Base-by-base conservation (phyloP, 2,329 filamentous ascomycete species). In the Akanthomyces uredinophilus region DNA sequence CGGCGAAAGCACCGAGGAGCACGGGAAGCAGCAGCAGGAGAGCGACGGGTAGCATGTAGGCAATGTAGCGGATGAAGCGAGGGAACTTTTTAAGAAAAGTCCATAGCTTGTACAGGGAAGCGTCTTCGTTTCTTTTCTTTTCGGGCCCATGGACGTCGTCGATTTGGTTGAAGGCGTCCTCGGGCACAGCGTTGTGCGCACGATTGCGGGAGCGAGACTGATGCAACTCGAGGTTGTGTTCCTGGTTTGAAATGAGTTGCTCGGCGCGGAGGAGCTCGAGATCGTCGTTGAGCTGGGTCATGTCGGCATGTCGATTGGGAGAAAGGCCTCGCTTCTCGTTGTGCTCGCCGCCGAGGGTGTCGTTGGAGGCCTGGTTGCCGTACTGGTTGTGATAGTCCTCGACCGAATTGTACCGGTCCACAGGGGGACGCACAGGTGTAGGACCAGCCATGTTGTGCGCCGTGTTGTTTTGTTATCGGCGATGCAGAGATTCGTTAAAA, bases 231-330 rank as follows among this genome's bases (percentile, higher is more conserved):
- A 69, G 66, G 10, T 78, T 73, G 55, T 76, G 70, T 37, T 79
- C 77, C 53, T 80, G 73, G 16, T 75, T 72, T 7, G 80, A 81
- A 16, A 81, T 73, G 51, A 77, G 67, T 2, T 78, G 75, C 66
- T 82, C 80, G 51, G 78, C 74, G 3, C 80, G 78, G 24, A 82
- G 71, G 5, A 83, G 71, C 62, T 82, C 80, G 18, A 83, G 74
- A 55, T 82, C 79, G 60, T 83, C 80, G 53, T 77, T 75, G 18
- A 82, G 69, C 3, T 80, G 75, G 62, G 68, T 72, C 32, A 70
- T 71, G 50, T 76, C 70, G 43, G 72, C 72, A 11, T 74, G 72
- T 50, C 71, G 70, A 14, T 64, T 65, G 1, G 71, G 70, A 3
- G 71, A 71, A 3, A 41, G 24, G 16, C 24, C 18, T 49, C 44